Base-by-base conservation (phyloP, 345 rosid genomes). In the Mangifera indica region DNA sequence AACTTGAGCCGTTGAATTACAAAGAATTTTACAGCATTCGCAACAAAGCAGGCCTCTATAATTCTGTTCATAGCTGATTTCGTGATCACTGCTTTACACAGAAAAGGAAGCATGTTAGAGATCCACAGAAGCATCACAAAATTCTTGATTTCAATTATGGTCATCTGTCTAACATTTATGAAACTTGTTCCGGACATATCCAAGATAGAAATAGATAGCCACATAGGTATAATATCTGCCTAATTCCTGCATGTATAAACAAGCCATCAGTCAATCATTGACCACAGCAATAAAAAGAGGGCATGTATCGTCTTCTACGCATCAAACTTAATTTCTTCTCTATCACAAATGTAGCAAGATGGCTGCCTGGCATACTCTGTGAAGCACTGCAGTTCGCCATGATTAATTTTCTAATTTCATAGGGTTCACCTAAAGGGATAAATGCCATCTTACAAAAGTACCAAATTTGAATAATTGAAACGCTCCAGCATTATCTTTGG, bases 21-120 rank as follows among this genome's bases (percentile, higher is more conserved):
- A 70, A 90, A 80, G 68, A 86, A 77, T 74, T 86, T 87, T 42
- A 81, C 70, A 53, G 84, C 86, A 75, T 90, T 92, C 5, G 90
- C 94, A 58, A 75, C 76, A 57, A 87, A 78, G 85, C 92, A 94
- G 60, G 63, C 82, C 12, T 81, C 84, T 46, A 87, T 57, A 81
- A 93, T 88, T 84, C 80, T 83, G 65, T 67, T 78, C 71, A 74
- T 80, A 58, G 81, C 69, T 72, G 89, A 85, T 51, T 84, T 85
- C 3, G 89, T 85, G 63, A 80, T 78, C 78, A 93, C 98, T 92
- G 82, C 61, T 68, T 62, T 72, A 79, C 18, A 25, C 63, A 60
- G 53, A 59, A 76, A 74, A 67, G n/a, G 48, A 63, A 18, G 24
- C 29, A 49, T 40, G 24, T 77, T 59, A 69, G 63, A 5, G 40